Evolutionary conservation across 306 rosid species (phyloP), one percentile per base, ranked within the genome.

Genomic region (Malus asiatica): DNA sequence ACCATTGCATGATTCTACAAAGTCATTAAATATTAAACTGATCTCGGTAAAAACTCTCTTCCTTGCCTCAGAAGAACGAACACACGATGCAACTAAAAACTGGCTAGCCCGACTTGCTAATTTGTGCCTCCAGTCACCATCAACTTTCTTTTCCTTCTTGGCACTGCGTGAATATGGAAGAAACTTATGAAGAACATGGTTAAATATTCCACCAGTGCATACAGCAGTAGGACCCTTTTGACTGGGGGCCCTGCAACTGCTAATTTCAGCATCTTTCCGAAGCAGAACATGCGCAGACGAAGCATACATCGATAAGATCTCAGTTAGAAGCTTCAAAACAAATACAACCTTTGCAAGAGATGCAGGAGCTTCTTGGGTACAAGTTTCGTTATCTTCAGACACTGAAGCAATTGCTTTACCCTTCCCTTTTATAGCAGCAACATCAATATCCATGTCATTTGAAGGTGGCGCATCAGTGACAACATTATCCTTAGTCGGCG

Each of bases 111-210:
- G 86, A 79, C 85, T 89, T 85, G 96, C 98, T 79, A 94, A 86
- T 83, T 94, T 94, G 88, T 94, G 98, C 89, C 91, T 90, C 98
- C 98, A 94, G 81, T 91, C 96, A 76, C 93, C 93, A 76, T 94
- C 98, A 70, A 63, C 67, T 89, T 85, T 90, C 89, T 94, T 94
- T 79, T 94, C 98, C 83, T 86, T 94, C 76, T 87, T 91, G 44
- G 85, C 81, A 79, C 84, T 89, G 66, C 91, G 87, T 61, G 87
- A 85, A 73, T 76, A 81, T 72, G 96, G 93, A 76, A 91, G 89
- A 72, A 91, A 89, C 77, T 89, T 89, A 61, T 90, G 90, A 73
- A 94, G 94, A 83, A 91, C 87, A 75, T 94, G 94, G 80, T 84
- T 84, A 82, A 94, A 91, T 72, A 91, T 90, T 83, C 96, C 98